Base-by-base conservation (phyloP, 208 protist genomes). In the Leishmania martiniquensis region DNA sequence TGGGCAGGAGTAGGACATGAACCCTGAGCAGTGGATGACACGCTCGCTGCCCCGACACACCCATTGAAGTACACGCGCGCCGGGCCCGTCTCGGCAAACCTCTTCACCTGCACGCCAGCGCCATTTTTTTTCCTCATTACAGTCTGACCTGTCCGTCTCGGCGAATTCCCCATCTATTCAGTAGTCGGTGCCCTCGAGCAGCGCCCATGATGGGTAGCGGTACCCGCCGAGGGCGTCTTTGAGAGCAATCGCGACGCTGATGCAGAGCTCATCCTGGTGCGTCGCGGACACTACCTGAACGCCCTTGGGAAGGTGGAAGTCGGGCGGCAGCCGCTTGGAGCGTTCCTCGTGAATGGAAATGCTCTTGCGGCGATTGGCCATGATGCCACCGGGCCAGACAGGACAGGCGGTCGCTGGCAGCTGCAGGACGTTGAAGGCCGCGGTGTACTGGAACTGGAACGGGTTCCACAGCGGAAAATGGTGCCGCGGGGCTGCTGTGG, bases 391-490 rank as follows among this genome's bases (percentile, higher is more conserved):
- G 20, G 68, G 74, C 91, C 93, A 97, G 13, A 95, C 82, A 1
- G 93, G 93, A 70, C 87, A 90, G 5, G 88, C 89, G 45, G 89
- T 94, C 45, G 87, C 88, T 4, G 93, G 93, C 76, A 95, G 85
- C 81, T 92, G 93, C 76, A 95, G 81, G 55, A 94, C 91, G 70
- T 97, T 97, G 80, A 97, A 97, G 62, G 86, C 89, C 2, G 93
- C 93, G 37, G 91, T 94, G 89, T 97, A 97, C 78, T 95, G 90
- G 65, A 95, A 97, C 78, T 95, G 85, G 44, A 97, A 92, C 4
- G 91, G 87, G 60, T 87, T 87, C 81, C 91, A 87, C 15, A 92
- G 73, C 25, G 88, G 87, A 47, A 75, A 77, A 82, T 97, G 93
- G 76, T 97, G 93, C 6, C 86, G 85, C 76, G 87, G 91, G 10